phyloP scores from a whole-genome alignment of 1,139 yeast genomes.

The Citeromyces hawaiiensis region DNA sequence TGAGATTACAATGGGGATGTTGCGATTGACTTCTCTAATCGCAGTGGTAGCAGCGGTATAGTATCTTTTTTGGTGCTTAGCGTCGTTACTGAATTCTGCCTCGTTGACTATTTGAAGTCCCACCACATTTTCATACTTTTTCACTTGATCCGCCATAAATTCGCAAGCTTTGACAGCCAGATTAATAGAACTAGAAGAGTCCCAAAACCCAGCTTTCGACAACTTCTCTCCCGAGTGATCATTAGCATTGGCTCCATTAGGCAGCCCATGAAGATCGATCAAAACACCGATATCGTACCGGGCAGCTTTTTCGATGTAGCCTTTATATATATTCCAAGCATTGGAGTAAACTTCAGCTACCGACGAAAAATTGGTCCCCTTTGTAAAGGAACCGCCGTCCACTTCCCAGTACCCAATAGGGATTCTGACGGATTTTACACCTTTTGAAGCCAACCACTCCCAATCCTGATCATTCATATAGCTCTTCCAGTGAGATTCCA shows the following conservation, averaged over 20 bases:
- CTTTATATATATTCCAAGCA: conserved; percentile 48
- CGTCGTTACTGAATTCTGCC: conserved; percentile 46
- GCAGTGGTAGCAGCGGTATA: conserved; percentile 55
- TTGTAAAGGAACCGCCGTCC: conserved; percentile 43
- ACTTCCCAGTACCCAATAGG: conserved; percentile 92
- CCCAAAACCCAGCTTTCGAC: conserved; percentile 55
- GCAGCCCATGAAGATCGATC: conserved; percentile 80
- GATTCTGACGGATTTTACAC: conserved; percentile 66
- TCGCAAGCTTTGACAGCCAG: conserved; percentile 37
- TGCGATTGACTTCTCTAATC: conserved; percentile 40
- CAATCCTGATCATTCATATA: conserved; percentile 64
- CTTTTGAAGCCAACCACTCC: conserved; percentile 54
- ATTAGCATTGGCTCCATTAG: conserved; percentile 83
- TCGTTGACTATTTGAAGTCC: conserved; percentile 86
- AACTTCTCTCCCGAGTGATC: conserved; percentile 68
- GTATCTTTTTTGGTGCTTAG: conserved; percentile 40
- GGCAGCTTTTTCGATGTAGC: conserved; percentile 41
- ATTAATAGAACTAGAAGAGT: conserved; percentile 25
- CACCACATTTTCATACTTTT: conserved; percentile 47
- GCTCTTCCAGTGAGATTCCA: conserved; percentile 60
- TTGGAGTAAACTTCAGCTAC: conserved; percentile 42
- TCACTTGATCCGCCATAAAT: conserved; percentile 50
- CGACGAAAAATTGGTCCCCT: conserved; percentile 47
- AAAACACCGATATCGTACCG: conserved; percentile 53
- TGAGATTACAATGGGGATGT: conserved; percentile 65